Percentiles rank a stretch among this genome's conserved stretches.
These are phyloP conservation scores for Pseudopediastrum boryanum DNA, from an alignment of 139 green algal genomes.

Conservation along the genomic window DNA sequence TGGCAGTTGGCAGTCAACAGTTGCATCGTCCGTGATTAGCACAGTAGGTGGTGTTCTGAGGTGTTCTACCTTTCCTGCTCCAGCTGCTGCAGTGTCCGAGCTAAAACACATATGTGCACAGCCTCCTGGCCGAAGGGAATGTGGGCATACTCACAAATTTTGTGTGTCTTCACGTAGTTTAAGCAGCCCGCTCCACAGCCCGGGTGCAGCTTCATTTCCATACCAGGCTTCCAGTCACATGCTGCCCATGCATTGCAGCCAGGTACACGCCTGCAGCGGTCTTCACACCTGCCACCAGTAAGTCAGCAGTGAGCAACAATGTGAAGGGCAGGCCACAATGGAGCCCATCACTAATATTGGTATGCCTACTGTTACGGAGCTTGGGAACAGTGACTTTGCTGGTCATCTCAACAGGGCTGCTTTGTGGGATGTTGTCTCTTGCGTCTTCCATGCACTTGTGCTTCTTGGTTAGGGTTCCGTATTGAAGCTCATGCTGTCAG, in stretches of 20 bases:
- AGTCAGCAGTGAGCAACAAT: neutral
- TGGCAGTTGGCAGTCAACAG: too few species aligned
- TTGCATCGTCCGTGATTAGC: too few species aligned
- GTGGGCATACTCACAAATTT: neutral
- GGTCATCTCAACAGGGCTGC: too few species aligned
- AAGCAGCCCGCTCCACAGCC: neutral
- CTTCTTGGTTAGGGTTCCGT: neutral
- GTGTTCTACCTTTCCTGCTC: neutral
- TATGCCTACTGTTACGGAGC: too few species aligned
- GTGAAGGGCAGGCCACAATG: neutral
- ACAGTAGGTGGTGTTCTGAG: too few species aligned
- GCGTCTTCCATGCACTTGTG: too few species aligned
- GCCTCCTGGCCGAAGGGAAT: too few species aligned
- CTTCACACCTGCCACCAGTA: neutral
- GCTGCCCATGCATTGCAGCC: conserved; percentile 2
- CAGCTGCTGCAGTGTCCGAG: neutral
- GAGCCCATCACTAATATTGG: too few species aligned
- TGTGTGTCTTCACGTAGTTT: neutral
- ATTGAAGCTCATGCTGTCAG: conserved; percentile 1
- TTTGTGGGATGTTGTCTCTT: too few species aligned
- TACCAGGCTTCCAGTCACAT: neutral
- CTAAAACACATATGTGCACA: too few species aligned
- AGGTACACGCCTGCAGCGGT: neutral
- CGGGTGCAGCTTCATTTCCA: neutral
- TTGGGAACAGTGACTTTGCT: too few species aligned